phyloP scores from a whole-genome alignment of 1,284 basidiomycete species.

The Pseudozyma sp. region DNA sequence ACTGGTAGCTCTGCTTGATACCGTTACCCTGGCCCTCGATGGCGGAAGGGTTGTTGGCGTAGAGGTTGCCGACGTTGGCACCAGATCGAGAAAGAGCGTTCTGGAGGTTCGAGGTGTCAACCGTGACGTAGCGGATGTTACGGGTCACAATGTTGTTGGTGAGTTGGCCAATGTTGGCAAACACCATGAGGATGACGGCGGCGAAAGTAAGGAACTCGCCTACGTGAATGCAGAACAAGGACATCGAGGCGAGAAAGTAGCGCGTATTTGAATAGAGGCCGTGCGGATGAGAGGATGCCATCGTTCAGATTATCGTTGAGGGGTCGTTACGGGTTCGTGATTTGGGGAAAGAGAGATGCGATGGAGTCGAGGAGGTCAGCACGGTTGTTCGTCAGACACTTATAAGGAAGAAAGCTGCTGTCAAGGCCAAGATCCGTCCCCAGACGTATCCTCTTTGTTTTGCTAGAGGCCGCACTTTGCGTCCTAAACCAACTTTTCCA shows the following conservation, averaged over 20 bases:
- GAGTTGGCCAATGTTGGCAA: constrained; percentile 65
- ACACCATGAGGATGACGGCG: constrained; percentile 60
- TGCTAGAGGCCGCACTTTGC: too few relatives aligned
- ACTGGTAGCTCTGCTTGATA: constrained; percentile 51
- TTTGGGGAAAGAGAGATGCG: background rate
- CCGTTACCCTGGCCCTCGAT: constrained; percentile 40
- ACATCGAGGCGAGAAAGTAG: constrained; percentile 22
- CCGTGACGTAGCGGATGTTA: constrained; percentile 56
- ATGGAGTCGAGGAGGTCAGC: constrained; percentile 3
- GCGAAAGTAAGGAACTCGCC: constrained; percentile 65
- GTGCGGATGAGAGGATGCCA: constrained; percentile 8
- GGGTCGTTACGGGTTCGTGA: background rate
- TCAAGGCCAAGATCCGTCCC: too few relatives aligned
- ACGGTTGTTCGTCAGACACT: background rate
- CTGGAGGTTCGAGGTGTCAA: constrained; percentile 44
- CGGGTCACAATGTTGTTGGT: constrained; percentile 66
- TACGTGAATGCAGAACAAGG: constrained; percentile 40
- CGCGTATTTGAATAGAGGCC: constrained; percentile 11
- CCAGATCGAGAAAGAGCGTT: constrained; percentile 29
- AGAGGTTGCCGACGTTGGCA: constrained; percentile 34
- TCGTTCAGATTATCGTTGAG: background rate
- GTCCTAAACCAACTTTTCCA: too few relatives aligned
- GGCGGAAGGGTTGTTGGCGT: constrained; percentile 42
- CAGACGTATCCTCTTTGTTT: too few relatives aligned
- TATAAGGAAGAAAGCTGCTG: background rate